These are phyloP conservation scores for Komagataella pastoris DNA, from an alignment of 805 yeast species.

Conservation along the genomic window DNA sequence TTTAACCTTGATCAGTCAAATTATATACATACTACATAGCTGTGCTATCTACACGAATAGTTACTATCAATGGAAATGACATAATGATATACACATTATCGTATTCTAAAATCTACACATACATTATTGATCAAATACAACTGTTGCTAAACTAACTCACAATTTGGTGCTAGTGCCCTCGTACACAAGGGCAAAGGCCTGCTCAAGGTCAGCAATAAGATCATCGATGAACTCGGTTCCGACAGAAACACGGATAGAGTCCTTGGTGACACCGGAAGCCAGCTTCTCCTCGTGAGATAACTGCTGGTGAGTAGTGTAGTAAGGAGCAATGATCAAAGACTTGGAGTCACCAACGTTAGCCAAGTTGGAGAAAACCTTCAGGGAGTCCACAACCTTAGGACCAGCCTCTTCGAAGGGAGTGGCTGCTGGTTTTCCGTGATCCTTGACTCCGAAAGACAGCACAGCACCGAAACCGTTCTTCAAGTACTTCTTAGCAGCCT, in stretches of 20 bases:
- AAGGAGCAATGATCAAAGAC: constrained; percentile 92
- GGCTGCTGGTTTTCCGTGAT: constrained; percentile 28
- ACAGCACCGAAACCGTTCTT: constrained; percentile 77
- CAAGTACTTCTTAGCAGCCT: constrained; percentile 72
- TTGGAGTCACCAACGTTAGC: constrained; percentile 97
- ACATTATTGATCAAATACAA: no score
- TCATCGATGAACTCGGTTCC: constrained; percentile 92
- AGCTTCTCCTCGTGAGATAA: constrained; percentile 67
- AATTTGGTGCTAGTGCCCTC: neutral
- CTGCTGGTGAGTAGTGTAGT: constrained; percentile 93
- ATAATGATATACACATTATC: neutral
- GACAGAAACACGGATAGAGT: constrained; percentile 75
- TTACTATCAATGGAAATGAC: neutral
- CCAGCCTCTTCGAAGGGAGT: constrained; percentile 66
- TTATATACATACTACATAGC: neutral
- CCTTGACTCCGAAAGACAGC: constrained; percentile 80
- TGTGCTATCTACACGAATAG: neutral
- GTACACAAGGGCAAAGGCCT: constrained; percentile 58
- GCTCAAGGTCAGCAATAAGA: constrained; percentile 78
- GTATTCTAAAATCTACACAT: no score
- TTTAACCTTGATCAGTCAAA: neutral
- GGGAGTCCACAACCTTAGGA: constrained; percentile 70
- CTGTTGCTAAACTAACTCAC: no score
- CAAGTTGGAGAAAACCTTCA: constrained; percentile 79
- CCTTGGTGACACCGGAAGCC: constrained; percentile 80